Percentiles rank a stretch among this genome's conserved stretches.
These are phyloP conservation scores for Coemansia furcata DNA, from an alignment of 192 early-diverging fungal species.

Conservation along the genomic window DNA sequence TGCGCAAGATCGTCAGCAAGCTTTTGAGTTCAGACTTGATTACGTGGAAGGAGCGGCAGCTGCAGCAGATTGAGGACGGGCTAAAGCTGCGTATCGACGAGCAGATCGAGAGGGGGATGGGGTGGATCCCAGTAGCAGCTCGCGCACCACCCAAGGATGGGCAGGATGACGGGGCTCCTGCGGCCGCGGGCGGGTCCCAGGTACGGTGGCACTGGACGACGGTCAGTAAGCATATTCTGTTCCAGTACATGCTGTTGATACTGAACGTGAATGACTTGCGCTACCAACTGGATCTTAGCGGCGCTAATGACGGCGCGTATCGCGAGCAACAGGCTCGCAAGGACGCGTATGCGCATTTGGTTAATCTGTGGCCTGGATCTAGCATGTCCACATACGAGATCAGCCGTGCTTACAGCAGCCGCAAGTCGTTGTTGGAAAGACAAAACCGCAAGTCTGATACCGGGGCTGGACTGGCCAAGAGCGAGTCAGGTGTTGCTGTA, in stretches of 20 bases:
- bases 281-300: constrained; percentile 16
- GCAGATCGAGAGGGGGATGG: constrained; percentile 44
- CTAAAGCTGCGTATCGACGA: constrained; percentile 47
- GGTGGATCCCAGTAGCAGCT: constrained; percentile 46
- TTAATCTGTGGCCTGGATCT: constrained; percentile 45
- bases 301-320: constrained; percentile 32
- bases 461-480: not conserved
- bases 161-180: not conserved
- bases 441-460: constrained; percentile 35
- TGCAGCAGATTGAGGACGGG: constrained; percentile 52
- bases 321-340: constrained; percentile 54
- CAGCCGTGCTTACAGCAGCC: constrained; percentile 53
- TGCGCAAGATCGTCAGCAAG: constrained; percentile 54
- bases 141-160: constrained; percentile 31
- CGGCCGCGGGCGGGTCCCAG: constrained; percentile 25
- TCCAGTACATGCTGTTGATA: constrained; percentile 49
- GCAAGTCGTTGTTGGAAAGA: constrained; percentile 49
- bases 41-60: constrained; percentile 52
- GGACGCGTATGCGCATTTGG: constrained; percentile 51
- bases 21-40: constrained; percentile 39
- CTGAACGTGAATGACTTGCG: constrained; percentile 50
- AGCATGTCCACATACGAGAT: constrained; percentile 54
- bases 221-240: constrained; percentile 51
- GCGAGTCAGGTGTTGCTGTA: not conserved
- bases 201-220: constrained; percentile 56